Evolutionary conservation across 495 filamentous ascomycete species (phyloP).

Genomic region (Penicillium atrosanguineum): DNA sequence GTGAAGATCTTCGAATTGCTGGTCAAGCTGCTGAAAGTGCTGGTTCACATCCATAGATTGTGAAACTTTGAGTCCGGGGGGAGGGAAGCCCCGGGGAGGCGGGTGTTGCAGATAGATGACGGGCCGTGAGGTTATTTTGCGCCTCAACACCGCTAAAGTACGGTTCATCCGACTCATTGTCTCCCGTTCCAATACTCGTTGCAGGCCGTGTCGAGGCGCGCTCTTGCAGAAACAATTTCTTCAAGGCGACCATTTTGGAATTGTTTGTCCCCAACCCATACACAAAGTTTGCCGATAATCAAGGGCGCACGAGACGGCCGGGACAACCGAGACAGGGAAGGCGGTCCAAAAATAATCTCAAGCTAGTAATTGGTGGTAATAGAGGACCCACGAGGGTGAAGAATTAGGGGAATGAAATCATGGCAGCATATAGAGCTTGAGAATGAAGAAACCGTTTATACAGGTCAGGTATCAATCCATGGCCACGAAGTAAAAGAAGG

Average conservation of each 20-base stretch:
- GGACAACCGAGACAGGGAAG: conserved; percentile 5
- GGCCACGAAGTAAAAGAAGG: conserved; percentile 5
- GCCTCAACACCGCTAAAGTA: conserved; percentile 10
- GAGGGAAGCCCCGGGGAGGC: conserved; percentile 16
- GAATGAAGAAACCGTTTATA: conserved; percentile 13
- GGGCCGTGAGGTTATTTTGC: conserved; percentile 7
- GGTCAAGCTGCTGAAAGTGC: conserved; percentile 40
- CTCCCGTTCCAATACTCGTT: conserved; percentile 8
- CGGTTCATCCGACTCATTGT: conserved; percentile 1
- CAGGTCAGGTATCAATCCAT: conserved; percentile 9
- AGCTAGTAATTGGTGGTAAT: conserved; percentile 15
- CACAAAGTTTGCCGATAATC: conserved; percentile 1
- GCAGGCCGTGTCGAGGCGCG: conserved; percentile 16
- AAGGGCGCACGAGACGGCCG: conserved; percentile 1
- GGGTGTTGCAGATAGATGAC: conserved; percentile 7
- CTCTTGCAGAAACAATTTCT: conserved; percentile 38
- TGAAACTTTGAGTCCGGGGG: conserved; percentile 12
- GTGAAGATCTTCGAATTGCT: conserved; percentile 42
- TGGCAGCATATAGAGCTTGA: conserved; percentile 16
- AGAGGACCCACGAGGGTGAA: conserved; percentile 21
- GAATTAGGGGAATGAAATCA: conserved; percentile 14
- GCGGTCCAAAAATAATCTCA: conserved; percentile 1
- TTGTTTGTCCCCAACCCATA: not conserved
- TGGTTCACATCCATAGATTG: conserved; percentile 26
- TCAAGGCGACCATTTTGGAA: conserved; percentile 37